Evolutionary conservation across 148 eudicot species (phyloP).

Genomic region (Pouteria glomerata): DNA sequence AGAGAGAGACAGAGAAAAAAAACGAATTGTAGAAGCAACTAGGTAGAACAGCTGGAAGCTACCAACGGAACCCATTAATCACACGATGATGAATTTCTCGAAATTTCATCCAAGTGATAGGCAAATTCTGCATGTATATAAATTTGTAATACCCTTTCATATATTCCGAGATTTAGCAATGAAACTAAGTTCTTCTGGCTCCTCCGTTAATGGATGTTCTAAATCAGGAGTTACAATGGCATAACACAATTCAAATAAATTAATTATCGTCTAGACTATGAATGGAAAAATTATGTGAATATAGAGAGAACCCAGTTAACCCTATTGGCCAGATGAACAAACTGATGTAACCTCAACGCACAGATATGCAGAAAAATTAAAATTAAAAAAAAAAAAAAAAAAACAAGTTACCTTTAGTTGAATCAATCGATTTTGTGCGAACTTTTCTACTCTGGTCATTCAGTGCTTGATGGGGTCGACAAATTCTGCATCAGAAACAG

Average conservation of each 20-base stretch:
- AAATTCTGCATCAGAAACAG: slow-evolving; percentile 55
- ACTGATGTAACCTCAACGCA: background rate
- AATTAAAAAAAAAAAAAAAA: background rate
- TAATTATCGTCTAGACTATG: slow-evolving; percentile 9
- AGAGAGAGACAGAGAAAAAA: background rate
- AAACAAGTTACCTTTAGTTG: slow-evolving; percentile 11
- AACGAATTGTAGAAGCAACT: slow-evolving; percentile 4
- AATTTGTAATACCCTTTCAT: background rate
- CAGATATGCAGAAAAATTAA: background rate
- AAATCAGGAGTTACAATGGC: slow-evolving; percentile 16
- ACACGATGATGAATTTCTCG: slow-evolving; percentile 2
- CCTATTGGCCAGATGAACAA: background rate
- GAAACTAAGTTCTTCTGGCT: slow-evolving; percentile 8
- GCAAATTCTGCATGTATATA: too few relatives aligned
- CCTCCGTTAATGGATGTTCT: slow-evolving; percentile 10
- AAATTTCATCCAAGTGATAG: too few relatives aligned
- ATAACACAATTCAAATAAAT: background rate
- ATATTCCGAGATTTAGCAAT: background rate
- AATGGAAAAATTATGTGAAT: background rate
- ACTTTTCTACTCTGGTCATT: background rate
- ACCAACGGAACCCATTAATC: slow-evolving; percentile 5
- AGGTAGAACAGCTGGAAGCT: slow-evolving; percentile 12
- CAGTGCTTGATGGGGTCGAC: slow-evolving; percentile 12
- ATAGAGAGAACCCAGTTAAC: slow-evolving; percentile 7
- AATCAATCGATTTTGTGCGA: background rate